Percentiles rank a stretch among this genome's conserved stretches.
Conservation (phyloP, 352 stramenopile genomes). For the Phytophthora uliginosa region DNA sequence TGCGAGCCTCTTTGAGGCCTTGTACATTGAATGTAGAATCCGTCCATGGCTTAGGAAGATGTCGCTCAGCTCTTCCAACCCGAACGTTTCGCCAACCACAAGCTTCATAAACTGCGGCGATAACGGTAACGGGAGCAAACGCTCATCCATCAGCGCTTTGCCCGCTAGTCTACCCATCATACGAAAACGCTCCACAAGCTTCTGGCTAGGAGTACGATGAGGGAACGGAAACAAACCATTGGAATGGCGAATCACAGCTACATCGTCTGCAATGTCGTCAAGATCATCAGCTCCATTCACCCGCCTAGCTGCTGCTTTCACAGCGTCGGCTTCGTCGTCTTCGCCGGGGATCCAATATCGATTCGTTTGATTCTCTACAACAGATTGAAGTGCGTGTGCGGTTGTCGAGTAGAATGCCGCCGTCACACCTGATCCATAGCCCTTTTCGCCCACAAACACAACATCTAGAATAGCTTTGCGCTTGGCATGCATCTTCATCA, state of each 20-base stretch:
- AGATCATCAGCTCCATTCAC: conserved; percentile 8
- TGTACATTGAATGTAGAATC: conserved; percentile 71
- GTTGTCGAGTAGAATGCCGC: conserved; percentile 88
- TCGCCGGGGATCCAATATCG: conserved; percentile 75
- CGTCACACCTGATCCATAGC: conserved; percentile 87
- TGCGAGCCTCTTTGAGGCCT: conserved; percentile 43
- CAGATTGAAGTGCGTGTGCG: conserved; percentile 68
- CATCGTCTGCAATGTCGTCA: conserved; percentile 36
- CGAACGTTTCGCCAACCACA: conserved; percentile 72
- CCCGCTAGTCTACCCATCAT: conserved; percentile 86
- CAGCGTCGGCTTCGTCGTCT: conserved; percentile 41
- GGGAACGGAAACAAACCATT: conserved; percentile 86
- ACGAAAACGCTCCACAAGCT: conserved; percentile 77
- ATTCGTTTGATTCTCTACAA: conserved; percentile 56
- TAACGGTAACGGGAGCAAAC: conserved; percentile 77
- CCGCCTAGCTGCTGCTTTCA: conserved; percentile 12
- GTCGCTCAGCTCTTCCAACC: conserved; percentile 51
- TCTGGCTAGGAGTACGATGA: conserved; percentile 35
- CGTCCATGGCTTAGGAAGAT: conserved; percentile 78
- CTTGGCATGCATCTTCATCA: conserved; percentile 91
- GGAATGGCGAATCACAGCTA: conserved; percentile 73
- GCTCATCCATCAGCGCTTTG: conserved; percentile 88
- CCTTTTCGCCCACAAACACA: conserved; percentile 88
- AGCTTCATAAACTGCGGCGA: conserved; percentile 84
- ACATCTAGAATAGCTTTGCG: conserved; percentile 87